phyloP scores from a whole-genome alignment of 768 basidiomycete genomes.

The Fibroporia radiculosa region DNA sequence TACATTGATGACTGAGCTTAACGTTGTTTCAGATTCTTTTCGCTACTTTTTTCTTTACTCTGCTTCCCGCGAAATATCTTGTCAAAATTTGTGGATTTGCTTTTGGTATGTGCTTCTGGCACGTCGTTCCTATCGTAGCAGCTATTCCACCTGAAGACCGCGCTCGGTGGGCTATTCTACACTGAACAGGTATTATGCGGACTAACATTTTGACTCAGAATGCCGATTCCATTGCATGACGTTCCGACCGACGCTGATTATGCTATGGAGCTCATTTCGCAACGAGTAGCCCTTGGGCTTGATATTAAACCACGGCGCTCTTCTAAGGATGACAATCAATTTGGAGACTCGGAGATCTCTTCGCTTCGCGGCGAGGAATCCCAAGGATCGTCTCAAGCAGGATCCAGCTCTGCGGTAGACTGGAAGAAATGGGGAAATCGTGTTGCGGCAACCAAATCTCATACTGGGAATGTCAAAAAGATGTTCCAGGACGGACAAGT shows the following conservation, averaged over 20 bases:
- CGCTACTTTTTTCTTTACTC: constrained; percentile 30
- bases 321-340: constrained; percentile 8
- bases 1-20: constrained; percentile 6
- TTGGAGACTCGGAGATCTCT: not conserved
- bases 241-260: constrained; percentile 64
- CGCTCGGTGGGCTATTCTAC: constrained; percentile 29
- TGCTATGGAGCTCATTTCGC: constrained; percentile 61
- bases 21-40: constrained; percentile 28
- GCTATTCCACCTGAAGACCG: constrained; percentile 41
- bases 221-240: constrained; percentile 40
- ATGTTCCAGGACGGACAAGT: constrained; percentile 30
- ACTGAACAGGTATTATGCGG: not conserved
- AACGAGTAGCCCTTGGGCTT: constrained; percentile 49
- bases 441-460: constrained; percentile 37
- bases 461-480: constrained; percentile 32
- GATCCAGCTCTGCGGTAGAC: constrained; percentile 25
- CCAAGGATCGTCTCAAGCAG: not conserved
- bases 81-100: constrained; percentile 39
- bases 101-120: constrained; percentile 55
- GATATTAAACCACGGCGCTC: constrained; percentile 29
- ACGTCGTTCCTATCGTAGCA: constrained; percentile 46
- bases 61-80: constrained; percentile 44
- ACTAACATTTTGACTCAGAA: constrained; percentile 21
- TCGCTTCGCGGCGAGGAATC: not conserved
- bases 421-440: constrained; percentile 55